Percentiles rank a stretch among this genome's conserved stretches.
Evolutionary conservation across 495 filamentous ascomycete genomes (phyloP).

Genomic region (Articulospora tetracladia): DNA sequence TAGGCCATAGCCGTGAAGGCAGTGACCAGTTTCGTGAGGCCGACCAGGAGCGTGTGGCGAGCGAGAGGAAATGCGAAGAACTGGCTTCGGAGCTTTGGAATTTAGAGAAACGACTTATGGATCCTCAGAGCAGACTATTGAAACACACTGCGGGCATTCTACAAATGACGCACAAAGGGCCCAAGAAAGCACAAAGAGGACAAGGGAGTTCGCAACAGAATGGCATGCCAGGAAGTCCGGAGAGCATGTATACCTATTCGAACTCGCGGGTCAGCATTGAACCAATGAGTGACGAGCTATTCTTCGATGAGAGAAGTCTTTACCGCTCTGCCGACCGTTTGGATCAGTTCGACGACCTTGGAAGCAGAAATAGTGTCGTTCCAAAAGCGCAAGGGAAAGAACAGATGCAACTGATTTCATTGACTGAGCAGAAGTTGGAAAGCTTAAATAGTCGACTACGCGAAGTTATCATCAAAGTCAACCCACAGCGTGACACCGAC

Average conservation of each 20-base stretch:
- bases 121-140: constrained; percentile 68
- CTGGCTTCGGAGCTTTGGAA: constrained; percentile 74
- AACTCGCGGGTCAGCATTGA: constrained; percentile 47
- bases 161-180: constrained; percentile 76
- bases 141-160: constrained; percentile 89
- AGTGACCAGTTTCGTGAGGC: constrained; percentile 31
- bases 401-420: constrained; percentile 42
- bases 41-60: background rate
- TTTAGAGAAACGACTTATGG: constrained; percentile 67
- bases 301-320: constrained; percentile 77
- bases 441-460: constrained; percentile 66
- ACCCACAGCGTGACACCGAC: constrained; percentile 38
- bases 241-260: constrained; percentile 59
- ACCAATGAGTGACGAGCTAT: constrained; percentile 39
- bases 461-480: constrained; percentile 60
- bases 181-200: constrained; percentile 30
- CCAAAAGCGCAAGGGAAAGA: constrained; percentile 26
- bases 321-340: constrained; percentile 66
- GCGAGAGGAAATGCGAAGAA: constrained; percentile 67
- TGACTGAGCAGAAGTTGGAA: constrained; percentile 66
- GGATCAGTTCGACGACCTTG: constrained; percentile 23
- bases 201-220: constrained; percentile 23
- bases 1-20: constrained; percentile 43
- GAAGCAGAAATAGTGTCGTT: background rate
- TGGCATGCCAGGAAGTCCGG: constrained; percentile 61